Base-by-base conservation (phyloP, 2,329 filamentous ascomycete genomes). In the Ceratocystis ficicola region DNA sequence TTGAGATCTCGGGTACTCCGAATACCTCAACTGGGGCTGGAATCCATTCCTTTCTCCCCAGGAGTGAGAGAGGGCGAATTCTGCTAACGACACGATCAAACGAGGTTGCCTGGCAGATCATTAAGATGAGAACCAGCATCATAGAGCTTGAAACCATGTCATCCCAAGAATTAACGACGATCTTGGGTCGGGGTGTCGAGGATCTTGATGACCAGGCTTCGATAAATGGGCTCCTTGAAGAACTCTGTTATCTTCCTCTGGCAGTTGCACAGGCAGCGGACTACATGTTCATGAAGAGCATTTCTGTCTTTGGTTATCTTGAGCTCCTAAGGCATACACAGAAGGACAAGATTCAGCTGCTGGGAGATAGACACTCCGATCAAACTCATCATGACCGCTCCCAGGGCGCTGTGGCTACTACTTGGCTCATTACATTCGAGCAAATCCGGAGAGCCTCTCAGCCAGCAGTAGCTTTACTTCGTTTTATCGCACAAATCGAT, bases 31-130 rank as follows among this genome's bases (percentile, higher is more conserved):
- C 8, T 50, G 25, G 36, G 22, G 6, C 10, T 36, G 17, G 52
- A 22, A 61, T 65, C 20, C 17, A 10, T 0, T 64, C 73, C 4
- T 72, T 72, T 68, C 68, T 78, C 5, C 76, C 74, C 0, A 59
- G 59, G 0, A 69, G 63, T 20, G 10, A 61, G 2, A 65, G 67
- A 1, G 62, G 65, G 30, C 61, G 28, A 12, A 60, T 65, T 22
- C 55, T 68, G 2, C 25, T 68, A 25, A 68, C 44, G 12, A 68
- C 61, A 2, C 65, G 63, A 22, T 61, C 44, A 44, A 10, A 46
- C 12, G 8, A 68, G 25, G 48, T 55, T 12, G 50, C 20, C 2
- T 20, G 22, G 4, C 20, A 22, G 5, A 28, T 25, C n/a, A 15
- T 12, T 12, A 5, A 55, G 20, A 22, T 0, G 20, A 28, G 10